Percentiles rank a stretch among this genome's conserved stretches.
These are phyloP conservation scores for Nemania abortiva DNA, from an alignment of 2,329 filamentous ascomycete species.

Conservation along the genomic window DNA sequence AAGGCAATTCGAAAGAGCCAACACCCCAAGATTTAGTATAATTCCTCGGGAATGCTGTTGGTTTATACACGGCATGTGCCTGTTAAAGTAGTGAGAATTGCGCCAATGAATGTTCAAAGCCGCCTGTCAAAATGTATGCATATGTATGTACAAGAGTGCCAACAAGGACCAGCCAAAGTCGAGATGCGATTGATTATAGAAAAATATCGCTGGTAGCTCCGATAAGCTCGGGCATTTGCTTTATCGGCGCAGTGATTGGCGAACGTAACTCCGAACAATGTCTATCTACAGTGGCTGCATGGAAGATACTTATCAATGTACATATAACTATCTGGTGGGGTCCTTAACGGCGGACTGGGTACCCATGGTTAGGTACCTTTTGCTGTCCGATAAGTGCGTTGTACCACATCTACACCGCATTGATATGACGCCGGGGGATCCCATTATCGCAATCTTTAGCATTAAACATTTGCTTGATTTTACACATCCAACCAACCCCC, in stretches of 20 bases:
- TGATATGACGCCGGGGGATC: conserved; percentile 21
- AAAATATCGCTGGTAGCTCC: conserved; percentile 41
- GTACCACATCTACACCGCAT: conserved; percentile 12
- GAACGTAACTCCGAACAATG: conserved; percentile 43
- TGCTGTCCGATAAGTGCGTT: not conserved
- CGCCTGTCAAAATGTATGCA: conserved; percentile 1
- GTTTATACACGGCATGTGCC: not conserved
- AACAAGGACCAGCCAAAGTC: conserved; percentile 15
- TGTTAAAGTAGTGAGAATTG: not conserved
- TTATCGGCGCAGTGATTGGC: conserved; percentile 33
- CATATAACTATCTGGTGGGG: not conserved
- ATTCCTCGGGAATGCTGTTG: not conserved
- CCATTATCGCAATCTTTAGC: not conserved
- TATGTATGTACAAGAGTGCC: conserved; percentile 16
- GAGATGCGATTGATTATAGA: conserved; percentile 23
- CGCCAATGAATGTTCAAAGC: conserved; percentile 15
- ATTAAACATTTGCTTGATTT: conserved; percentile 5
- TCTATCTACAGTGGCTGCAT: not conserved
- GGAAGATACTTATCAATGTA: not conserved
- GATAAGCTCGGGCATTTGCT: conserved; percentile 43
- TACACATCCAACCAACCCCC: not conserved
- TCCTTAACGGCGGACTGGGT: too few relatives aligned
- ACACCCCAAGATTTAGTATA: not conserved
- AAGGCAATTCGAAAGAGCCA: not conserved
- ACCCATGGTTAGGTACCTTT: not conserved